Base-by-base conservation (phyloP, 441 rosid genomes). In the Croton laevigatus region DNA sequence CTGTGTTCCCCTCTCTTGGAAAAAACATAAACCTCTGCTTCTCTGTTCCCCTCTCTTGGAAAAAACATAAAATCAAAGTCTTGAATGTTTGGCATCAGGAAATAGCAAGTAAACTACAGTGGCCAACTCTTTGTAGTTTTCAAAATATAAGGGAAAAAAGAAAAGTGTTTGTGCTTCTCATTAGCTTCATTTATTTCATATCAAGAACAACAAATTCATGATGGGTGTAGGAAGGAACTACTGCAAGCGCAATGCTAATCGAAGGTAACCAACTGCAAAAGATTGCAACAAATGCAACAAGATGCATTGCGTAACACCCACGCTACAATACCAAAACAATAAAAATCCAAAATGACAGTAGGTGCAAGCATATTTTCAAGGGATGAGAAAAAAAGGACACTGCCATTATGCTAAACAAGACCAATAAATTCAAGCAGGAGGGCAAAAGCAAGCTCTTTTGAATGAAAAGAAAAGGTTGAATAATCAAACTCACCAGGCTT, bases 401-500 rank as follows among this genome's bases (percentile, higher is more conserved):
- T 34, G 5, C 54, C 11, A 14, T 49, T 11, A 52, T 53, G 37
- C 38, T 3, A 44, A 71, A 44, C 51, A 22, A 42, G 57, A 57
- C 4, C 36, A 53, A n/a, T 52, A 16, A 23, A 49, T 38, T 27
- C 64, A 38, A 42, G 46, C 53, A 3, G 10, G 14, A 20, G 12
- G 23, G n/a, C 11, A 32, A 48, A 60, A 48, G 46, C 16, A 17
- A 4, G 14, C 0, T 4, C 7, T 4, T 19, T 8, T 42, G 2
- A 5, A 19, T 59, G 17, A 73, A 58, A 57, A 36, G 3, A 74
- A 73, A 45, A 13, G 69, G 58, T 9, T 19, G 12, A 66, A 62
- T 46, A 23, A 65, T 42, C 27, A 27, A 72, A 72, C 73, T 52
- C 80, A 91, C 97, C 86, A 86, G 90, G 61, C 52, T 81, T 52